Evolutionary conservation across 148 eudicot genomes (phyloP).

Genomic region (Polygonum aviculare): DNA sequence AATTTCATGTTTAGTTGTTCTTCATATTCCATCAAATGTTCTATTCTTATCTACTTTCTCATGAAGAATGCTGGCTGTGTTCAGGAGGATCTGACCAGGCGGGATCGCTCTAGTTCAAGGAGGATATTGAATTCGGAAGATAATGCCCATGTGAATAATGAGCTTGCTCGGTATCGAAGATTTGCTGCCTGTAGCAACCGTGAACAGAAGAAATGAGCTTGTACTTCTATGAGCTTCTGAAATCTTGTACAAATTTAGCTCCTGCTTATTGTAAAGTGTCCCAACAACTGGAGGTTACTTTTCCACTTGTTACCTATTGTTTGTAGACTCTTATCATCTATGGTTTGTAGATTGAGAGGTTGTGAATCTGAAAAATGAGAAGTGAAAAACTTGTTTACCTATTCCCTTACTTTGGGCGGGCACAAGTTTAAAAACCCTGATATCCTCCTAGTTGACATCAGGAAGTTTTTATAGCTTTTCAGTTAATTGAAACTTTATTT

Average conservation of each 20-base stretch:
- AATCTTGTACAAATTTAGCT: neutral
- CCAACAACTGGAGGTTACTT: neutral
- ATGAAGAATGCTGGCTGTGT: neutral
- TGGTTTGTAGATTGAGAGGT: neutral
- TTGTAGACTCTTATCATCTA: neutral
- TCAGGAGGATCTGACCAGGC: neutral
- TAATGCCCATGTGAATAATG: neutral
- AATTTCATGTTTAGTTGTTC: neutral
- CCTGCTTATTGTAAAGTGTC: neutral
- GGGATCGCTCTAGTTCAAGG: slow-evolving; percentile 5
- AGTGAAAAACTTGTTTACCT: neutral
- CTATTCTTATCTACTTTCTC: neutral
- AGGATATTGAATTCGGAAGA: neutral
- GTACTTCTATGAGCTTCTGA: neutral
- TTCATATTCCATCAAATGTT: neutral
- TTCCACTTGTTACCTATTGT: neutral
- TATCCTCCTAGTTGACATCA: no score
- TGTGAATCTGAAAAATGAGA: neutral
- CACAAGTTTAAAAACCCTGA: no score
- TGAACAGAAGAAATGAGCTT: neutral
- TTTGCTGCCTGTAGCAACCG: neutral
- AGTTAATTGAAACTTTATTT: no score
- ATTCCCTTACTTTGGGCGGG: no score
- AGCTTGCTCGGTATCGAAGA: neutral
- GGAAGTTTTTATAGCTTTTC: no score